phyloP scores from a whole-genome alignment of 164 flowering plant genomes.

The Vitis vinifera region DNA sequence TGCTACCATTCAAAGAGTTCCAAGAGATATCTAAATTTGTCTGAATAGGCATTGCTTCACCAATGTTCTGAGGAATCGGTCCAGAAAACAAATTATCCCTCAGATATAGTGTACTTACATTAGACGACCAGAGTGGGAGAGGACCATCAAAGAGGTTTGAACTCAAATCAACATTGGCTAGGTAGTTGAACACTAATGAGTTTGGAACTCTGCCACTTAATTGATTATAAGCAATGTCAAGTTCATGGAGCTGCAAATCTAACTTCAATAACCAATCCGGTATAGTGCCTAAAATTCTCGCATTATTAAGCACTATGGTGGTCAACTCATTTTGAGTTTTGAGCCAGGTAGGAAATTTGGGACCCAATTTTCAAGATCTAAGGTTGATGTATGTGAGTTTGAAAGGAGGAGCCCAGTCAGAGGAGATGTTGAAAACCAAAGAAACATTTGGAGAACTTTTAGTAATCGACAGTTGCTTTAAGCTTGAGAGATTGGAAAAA shows the following conservation, averaged over 20 bases:
- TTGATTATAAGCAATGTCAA: not conserved
- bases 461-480: too few species aligned
- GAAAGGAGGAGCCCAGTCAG: not conserved
- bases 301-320: not conserved
- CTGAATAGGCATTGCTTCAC: too few species aligned
- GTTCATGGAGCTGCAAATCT: not conserved
- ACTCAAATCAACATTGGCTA: too few species aligned
- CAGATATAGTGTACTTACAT: too few species aligned
- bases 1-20: too few species aligned
- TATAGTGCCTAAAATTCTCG: constrained; percentile 13
- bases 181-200: not conserved
- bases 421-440: constrained; percentile 5
- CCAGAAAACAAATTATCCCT: too few species aligned
- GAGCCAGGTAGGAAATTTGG: not conserved
- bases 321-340: constrained; percentile 10
- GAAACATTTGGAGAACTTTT: not conserved
- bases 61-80: too few species aligned
- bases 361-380: too few species aligned
- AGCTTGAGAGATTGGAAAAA: not conserved
- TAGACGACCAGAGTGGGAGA: too few species aligned
- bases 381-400: too few species aligned
- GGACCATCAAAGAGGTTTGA: too few species aligned
- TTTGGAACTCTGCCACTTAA: constrained; percentile 7
- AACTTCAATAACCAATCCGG: constrained; percentile 25
- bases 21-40: too few species aligned